Percentiles rank a stretch among this genome's conserved stretches.
phyloP scores from a whole-genome alignment of 2,329 filamentous ascomycete genomes.

The Sporothrix humicola region DNA sequence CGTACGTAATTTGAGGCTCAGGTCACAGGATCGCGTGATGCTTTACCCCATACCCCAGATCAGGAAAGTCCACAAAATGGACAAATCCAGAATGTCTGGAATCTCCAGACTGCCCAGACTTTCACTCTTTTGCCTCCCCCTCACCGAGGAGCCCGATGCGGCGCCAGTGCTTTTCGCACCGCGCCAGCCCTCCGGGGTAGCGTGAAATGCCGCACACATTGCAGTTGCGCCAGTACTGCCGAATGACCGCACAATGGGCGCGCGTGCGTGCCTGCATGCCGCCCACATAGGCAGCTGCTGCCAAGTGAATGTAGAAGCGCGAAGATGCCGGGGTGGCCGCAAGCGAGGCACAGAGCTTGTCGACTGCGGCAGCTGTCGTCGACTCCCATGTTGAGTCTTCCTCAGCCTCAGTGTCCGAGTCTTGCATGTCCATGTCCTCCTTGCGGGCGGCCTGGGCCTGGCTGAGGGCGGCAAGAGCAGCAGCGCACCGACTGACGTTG shows the following conservation, averaged over 20 bases:
- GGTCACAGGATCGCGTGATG: not conserved
- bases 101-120: too few species aligned
- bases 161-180: constrained; percentile 35
- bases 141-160: constrained; percentile 26
- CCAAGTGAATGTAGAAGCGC: constrained; percentile 50
- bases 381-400: constrained; percentile 23
- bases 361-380: constrained; percentile 44
- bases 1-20: not conserved
- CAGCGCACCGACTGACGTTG: constrained; percentile 47
- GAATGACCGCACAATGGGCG: constrained; percentile 46
- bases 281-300: constrained; percentile 47
- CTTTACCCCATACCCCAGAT: not conserved
- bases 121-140: not conserved
- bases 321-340: constrained; percentile 44
- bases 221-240: constrained; percentile 49
- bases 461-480: constrained; percentile 43
- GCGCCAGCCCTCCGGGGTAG: constrained; percentile 40
- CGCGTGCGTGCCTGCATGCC: constrained; percentile 46
- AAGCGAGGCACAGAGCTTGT: constrained; percentile 47
- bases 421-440: constrained; percentile 33
- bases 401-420: not conserved
- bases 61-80: too few species aligned
- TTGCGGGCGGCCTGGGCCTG: constrained; percentile 26
- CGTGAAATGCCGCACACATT: constrained; percentile 47
- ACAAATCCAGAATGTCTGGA: too few species aligned